Evolutionary conservation across 2,329 filamentous ascomycete genomes (phyloP), one percentile per base, ranked within the genome.

Genomic region (Claviceps spartinae): DNA sequence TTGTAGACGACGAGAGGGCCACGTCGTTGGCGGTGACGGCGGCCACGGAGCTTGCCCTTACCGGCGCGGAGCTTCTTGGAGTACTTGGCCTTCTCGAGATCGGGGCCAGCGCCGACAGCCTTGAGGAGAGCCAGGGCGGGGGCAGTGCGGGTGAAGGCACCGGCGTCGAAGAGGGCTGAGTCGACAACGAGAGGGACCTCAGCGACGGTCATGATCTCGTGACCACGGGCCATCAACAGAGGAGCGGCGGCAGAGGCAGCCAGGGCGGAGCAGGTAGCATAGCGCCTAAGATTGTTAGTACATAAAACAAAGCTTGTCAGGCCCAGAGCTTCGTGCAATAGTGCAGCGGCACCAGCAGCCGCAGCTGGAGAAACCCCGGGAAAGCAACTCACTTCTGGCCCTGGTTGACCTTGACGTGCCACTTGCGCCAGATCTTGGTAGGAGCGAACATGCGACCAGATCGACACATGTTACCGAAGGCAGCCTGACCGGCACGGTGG

Each of bases 371-470:
- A 38, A 5, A 11, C 8, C 4, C n/a, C 4, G 5, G 16, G 8
- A 8, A 11, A 14, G 1, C 2, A 41, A 55, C 82, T 74, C 72
- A 89, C 88, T 93, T 95, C 83, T 98, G 93, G 75, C 86, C 86
- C 75, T 94, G 83, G 83, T 95, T 95, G 83, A 98, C 83, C 89
- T 97, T 97, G 81, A 96, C 82, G 82, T 98, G 93, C 94, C 93
- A 98, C 82, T 95, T 96, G 74, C 93, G 83, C 94, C 93, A 98
- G 79, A 95, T 86, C 86, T 98, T 98, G 77, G 93, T 98, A 63
- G 93, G 93, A 65, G 93, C 93, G 79, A 98, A 98, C 93, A 98
- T 98, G 79, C 93, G 93, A 81, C 94, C 93, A 72, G 91, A 95
- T 74, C 93, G 90, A 81, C 93, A 98, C 89, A 91, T 89, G 87